Conservation (phyloP, 371 early-diverging fungal genomes). For the Batkoa obscura region DNA sequence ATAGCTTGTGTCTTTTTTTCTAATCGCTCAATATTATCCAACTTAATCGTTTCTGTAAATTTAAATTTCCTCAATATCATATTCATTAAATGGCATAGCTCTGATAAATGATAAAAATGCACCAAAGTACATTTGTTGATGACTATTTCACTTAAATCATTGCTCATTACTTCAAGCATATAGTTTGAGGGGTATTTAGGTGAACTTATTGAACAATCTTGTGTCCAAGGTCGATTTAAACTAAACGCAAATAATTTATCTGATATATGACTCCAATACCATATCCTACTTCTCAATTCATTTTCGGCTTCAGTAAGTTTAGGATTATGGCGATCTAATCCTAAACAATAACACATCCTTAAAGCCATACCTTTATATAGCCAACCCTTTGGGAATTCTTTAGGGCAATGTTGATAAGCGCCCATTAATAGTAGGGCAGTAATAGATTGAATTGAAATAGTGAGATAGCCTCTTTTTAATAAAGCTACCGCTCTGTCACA, state of each 20-base stretch:
- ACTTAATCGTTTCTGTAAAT: not conserved
- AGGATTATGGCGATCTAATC: not conserved
- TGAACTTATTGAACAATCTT: not conserved
- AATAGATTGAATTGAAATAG: not conserved
- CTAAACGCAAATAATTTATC: conserved; percentile 3
- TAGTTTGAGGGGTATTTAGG: not conserved
- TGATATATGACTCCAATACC: conserved; percentile 1
- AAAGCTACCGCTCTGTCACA: not conserved
- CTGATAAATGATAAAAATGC: not conserved
- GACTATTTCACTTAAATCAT: not conserved
- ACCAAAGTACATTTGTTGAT: too few relatives aligned
- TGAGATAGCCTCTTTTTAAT: not conserved
- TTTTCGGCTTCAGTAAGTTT: not conserved
- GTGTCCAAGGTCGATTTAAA: conserved; percentile 1
- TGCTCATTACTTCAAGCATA: not conserved
- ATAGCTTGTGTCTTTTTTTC: too few relatives aligned
- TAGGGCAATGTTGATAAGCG: conserved; percentile 1
- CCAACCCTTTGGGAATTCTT: conserved; percentile 1
- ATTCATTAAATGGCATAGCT: conserved; percentile 1
- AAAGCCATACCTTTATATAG: not conserved
- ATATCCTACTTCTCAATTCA: not conserved
- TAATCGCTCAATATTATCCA: too few relatives aligned
- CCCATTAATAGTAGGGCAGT: not conserved
- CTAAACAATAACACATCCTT: not conserved
- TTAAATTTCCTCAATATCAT: conserved; percentile 1